phyloP scores from a whole-genome alignment of 148 eudicot species.

The Pouteria glomerata region DNA sequence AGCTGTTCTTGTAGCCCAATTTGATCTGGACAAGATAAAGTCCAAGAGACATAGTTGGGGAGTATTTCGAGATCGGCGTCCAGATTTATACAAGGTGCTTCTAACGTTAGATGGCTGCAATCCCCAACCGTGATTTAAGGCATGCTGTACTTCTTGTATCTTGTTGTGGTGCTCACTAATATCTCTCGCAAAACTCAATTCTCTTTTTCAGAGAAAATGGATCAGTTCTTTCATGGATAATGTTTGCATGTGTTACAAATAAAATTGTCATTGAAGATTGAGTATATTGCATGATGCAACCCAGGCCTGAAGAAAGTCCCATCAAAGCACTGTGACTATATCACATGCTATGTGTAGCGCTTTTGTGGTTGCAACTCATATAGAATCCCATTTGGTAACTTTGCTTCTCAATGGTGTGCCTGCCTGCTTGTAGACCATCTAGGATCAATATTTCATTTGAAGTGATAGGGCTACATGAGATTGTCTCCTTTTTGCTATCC shows the following conservation, averaged over 20 bases:
- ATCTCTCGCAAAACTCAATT: background rate
- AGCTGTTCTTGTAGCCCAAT: conserved; percentile 72
- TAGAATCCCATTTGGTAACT: background rate
- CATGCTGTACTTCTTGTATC: background rate
- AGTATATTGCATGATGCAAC: background rate
- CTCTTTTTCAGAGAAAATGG: background rate
- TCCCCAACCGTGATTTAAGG: conserved; percentile 18
- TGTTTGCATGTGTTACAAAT: background rate
- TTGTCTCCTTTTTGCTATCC: background rate
- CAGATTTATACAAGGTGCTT: conserved; percentile 92
- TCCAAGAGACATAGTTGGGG: conserved; percentile 89
- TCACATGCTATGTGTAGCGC: conserved; percentile 1
- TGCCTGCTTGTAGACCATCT: background rate
- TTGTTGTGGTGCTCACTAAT: conserved; percentile 1
- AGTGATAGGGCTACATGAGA: background rate
- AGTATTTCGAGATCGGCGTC: conserved; percentile 86
- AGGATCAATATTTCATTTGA: background rate
- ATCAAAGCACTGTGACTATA: background rate
- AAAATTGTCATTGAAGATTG: background rate
- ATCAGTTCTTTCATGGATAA: background rate
- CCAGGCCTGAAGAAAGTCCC: background rate
- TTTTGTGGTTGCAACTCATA: background rate
- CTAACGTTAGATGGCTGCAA: conserved; percentile 86
- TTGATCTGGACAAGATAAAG: conserved; percentile 76
- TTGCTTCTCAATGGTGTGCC: background rate